These are phyloP conservation scores for Trichoderma asperelloides DNA, from an alignment of 495 filamentous ascomycete genomes.

Conservation along the genomic window DNA sequence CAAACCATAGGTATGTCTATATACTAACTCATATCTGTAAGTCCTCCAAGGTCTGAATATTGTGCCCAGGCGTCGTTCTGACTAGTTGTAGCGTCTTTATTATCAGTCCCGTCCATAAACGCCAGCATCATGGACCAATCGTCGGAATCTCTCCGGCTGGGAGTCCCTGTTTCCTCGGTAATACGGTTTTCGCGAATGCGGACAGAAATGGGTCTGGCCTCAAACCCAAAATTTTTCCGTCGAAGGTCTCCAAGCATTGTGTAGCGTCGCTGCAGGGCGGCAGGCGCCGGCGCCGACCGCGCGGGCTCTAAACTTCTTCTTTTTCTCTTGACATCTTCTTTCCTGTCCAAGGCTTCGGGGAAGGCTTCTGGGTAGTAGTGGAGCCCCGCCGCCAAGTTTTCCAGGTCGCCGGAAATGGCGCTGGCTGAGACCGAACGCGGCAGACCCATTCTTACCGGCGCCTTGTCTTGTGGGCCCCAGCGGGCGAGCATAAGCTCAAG, in stretches of 20 bases:
- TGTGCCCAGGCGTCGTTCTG: constrained; percentile 25
- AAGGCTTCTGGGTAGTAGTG: background rate
- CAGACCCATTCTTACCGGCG: background rate
- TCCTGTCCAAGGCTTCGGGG: background rate
- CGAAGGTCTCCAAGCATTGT: background rate
- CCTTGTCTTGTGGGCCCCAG: background rate
- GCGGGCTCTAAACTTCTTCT: background rate
- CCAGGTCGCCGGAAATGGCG: background rate
- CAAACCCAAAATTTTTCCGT: constrained; percentile 3
- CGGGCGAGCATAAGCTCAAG: background rate
- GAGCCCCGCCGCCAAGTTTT: background rate
- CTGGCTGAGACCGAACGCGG: background rate
- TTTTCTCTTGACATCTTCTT: background rate
- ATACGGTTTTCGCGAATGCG: background rate
- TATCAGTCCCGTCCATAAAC: constrained; percentile 7
- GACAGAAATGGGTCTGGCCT: background rate
- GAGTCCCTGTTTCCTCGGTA: background rate
- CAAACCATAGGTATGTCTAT: background rate
- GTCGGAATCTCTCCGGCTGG: constrained; percentile 13
- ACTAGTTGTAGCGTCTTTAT: constrained; percentile 8
- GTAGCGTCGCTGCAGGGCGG: constrained; percentile 1
- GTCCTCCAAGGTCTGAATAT: constrained; percentile 24
- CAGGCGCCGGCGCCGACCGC: constrained; percentile 1
- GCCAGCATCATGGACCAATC: constrained; percentile 8
- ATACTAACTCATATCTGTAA: constrained; percentile 17